Evolutionary conservation across 306 rosid species (phyloP), one percentile per base, ranked within the genome.

Genomic region (Inga leiocalycina): DNA sequence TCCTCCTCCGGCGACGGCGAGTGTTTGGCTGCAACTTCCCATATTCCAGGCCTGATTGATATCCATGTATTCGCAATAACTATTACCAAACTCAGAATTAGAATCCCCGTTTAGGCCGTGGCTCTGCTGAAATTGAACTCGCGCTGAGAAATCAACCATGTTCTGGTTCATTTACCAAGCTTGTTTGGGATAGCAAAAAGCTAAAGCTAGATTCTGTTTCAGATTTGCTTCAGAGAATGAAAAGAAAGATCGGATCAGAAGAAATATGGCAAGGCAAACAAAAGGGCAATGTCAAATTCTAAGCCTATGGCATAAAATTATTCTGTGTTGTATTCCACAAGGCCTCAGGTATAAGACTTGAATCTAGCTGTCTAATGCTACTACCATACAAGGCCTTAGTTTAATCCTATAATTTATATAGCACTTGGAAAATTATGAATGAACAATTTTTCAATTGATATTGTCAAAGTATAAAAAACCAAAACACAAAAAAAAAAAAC

Each of bases 81-180:
- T 71, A 75, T 45, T 77, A 1, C 80, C 86, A 85, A 86, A 75
- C 22, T 83, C 90, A 73, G 84, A 85, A 85, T 62, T 77, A 30
- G 51, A 82, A 71, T 85, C 88, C 17, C 82, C 76, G 67, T 75
- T 81, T 69, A 86, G 61, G 82, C 81, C 94, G 81, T 84, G 86
- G 82, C 69, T 85, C 35, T 75, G 86, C 59, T 75, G 90, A 82
- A 70, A 70, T 71, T 22, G 75, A n/a, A 12, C 19, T 82, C 65
- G 32, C 80, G 81, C 87, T 15, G 49, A 56, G 77, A 49, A 89
- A 89, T 90, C 90, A 70, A 87, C 67, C 85, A 79, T 84, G 82
- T 79, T 84, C 79, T 64, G 77, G 71, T 89, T 91, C 97, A 91
- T 93, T 87, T 89, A 79, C 83, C 81, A 84, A 59, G 27, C 49